Evolutionary conservation across 257 asterid genomes (phyloP).

Genomic region (Lantana camara): DNA sequence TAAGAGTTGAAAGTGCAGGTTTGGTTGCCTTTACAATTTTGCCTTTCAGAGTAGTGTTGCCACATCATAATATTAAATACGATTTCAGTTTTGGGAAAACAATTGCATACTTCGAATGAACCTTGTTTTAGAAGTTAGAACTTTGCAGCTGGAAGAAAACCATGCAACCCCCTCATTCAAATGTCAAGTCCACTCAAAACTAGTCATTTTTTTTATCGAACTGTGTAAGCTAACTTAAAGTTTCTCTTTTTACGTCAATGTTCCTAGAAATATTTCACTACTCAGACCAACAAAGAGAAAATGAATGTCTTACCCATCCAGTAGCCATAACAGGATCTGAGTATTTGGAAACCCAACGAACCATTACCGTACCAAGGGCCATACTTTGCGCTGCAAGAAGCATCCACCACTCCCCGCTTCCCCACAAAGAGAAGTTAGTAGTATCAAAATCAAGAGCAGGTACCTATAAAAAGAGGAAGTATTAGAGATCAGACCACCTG

Average conservation of each 20-base stretch:
- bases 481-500: constrained; percentile 29
- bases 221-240: too few relatives aligned
- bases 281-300: too few relatives aligned
- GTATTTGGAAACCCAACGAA: constrained; percentile 95
- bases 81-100: background rate
- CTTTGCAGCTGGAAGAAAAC: too few relatives aligned
- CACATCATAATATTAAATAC: background rate
- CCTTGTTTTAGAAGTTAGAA: too few relatives aligned
- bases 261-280: too few relatives aligned
- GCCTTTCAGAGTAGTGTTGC: background rate
- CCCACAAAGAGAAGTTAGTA: constrained; percentile 79
- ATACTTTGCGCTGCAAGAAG: constrained; percentile 99
- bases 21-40: background rate
- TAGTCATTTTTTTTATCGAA: too few relatives aligned
- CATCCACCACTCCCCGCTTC: constrained; percentile 99
- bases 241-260: too few relatives aligned
- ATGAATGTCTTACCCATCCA: constrained; percentile 74
- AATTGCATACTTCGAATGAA: too few relatives aligned
- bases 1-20: background rate
- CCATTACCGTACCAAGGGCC: constrained; percentile 94
- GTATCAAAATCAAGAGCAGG: constrained; percentile 66
- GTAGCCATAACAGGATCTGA: constrained; percentile 98
- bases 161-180: too few relatives aligned
- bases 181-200: too few relatives aligned
- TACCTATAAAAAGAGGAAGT: constrained; percentile 46